A percentile compares a stretch with the other conserved stretches of the same genome.
phyloP scores from a whole-genome alignment of 805 yeast genomes.

The Starmera pachycereana region DNA sequence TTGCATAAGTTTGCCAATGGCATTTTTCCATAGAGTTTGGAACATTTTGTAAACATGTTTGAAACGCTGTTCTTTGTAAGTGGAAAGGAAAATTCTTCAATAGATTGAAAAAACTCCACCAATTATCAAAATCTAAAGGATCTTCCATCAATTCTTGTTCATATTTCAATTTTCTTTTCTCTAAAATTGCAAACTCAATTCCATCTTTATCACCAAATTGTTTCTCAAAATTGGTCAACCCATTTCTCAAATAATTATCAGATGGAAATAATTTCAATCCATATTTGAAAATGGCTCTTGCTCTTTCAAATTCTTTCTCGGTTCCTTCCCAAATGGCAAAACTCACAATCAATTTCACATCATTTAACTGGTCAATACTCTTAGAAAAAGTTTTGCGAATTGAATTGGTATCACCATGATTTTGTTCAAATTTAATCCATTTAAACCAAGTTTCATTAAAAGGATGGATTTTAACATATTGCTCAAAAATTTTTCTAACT shows the following conservation, averaged over 20 bases:
- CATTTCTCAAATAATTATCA: slow-evolving; percentile 26
- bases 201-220: slow-evolving; percentile 46
- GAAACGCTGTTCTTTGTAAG: slow-evolving; percentile 27
- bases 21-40: slow-evolving; percentile 29
- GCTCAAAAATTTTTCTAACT: slow-evolving; percentile 47
- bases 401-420: slow-evolving; percentile 32
- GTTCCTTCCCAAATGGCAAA: slow-evolving; percentile 71
- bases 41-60: slow-evolving; percentile 29
- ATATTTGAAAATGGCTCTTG: slow-evolving; percentile 43
- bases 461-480: slow-evolving; percentile 46
- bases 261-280: slow-evolving; percentile 38
- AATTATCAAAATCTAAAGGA: slow-evolving; percentile 58
- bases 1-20: slow-evolving; percentile 61
- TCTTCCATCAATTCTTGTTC: slow-evolving; percentile 34
- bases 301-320: slow-evolving; percentile 51
- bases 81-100: slow-evolving; percentile 29
- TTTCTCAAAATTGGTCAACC: slow-evolving; percentile 52
- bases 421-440: slow-evolving; percentile 68
- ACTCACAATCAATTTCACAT: slow-evolving; percentile 25
- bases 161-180: slow-evolving; percentile 47
- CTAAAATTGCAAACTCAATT: slow-evolving; percentile 40
- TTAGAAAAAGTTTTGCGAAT: slow-evolving; percentile 58
- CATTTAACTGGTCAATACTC: slow-evolving; percentile 45
- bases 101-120: slow-evolving; percentile 70
- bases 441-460: slow-evolving; percentile 51